Percentiles rank a stretch among this genome's conserved stretches.
These are phyloP conservation scores for Helenozyma rhizophorensis DNA, from an alignment of 805 yeast species.

Conservation along the genomic window DNA sequence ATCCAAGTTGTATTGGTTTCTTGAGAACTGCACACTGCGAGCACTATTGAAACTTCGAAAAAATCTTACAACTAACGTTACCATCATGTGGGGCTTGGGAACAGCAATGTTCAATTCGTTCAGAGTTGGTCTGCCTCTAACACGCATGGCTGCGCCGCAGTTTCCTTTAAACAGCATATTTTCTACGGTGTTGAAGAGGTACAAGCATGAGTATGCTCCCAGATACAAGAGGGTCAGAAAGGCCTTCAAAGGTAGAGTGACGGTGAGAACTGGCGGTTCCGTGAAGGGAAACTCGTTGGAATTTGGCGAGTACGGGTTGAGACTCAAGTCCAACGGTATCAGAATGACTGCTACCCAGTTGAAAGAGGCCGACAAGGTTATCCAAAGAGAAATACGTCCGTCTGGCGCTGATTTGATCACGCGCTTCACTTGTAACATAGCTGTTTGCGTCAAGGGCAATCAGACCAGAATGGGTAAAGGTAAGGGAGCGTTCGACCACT, in stretches of 20 bases:
- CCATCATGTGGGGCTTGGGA: slow-evolving; percentile 9
- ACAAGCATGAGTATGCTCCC: slow-evolving; percentile 74
- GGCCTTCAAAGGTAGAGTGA: slow-evolving; percentile 89
- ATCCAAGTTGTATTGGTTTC: neutral
- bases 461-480: slow-evolving; percentile 99
- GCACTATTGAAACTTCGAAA: neutral
- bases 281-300: slow-evolving; percentile 78
- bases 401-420: slow-evolving; percentile 71
- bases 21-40: too few species aligned
- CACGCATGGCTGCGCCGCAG: neutral
- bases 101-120: slow-evolving; percentile 2
- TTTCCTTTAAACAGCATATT: slow-evolving; percentile 1
- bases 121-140: slow-evolving; percentile 1
- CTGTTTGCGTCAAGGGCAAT: slow-evolving; percentile 95
- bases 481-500: slow-evolving; percentile 94
- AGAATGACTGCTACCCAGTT: slow-evolving; percentile 84
- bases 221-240: slow-evolving; percentile 63
- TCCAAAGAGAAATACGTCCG: slow-evolving; percentile 80
- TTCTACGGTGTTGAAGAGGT: slow-evolving; percentile 25
- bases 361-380: slow-evolving; percentile 83
- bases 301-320: slow-evolving; percentile 80
- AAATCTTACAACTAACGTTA: neutral
- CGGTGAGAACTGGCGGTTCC: slow-evolving; percentile 94
- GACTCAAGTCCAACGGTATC: slow-evolving; percentile 84
- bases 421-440: slow-evolving; percentile 76